A percentile compares a stretch with the other conserved stretches of the same genome.
These are phyloP conservation scores for Graphilbum fragrans DNA, from an alignment of 2,329 filamentous ascomycete genomes.

Conservation along the genomic window DNA sequence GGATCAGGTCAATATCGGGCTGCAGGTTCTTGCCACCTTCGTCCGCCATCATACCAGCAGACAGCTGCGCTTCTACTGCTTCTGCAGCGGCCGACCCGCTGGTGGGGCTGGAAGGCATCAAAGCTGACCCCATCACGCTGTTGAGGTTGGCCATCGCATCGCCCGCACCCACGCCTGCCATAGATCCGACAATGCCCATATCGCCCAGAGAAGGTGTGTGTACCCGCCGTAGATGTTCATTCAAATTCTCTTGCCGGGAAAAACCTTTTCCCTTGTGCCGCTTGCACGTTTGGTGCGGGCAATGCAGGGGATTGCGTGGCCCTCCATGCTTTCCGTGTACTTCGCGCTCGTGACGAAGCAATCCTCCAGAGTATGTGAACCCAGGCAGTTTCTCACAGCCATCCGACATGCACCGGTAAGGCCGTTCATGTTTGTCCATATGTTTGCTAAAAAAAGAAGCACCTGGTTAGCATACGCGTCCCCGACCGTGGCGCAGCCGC, in stretches of 20 bases:
- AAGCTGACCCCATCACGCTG: background rate
- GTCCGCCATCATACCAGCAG: background rate
- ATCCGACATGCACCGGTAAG: slow-evolving; percentile 73
- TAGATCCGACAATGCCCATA: background rate
- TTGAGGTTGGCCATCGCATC: background rate
- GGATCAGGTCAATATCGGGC: slow-evolving; percentile 4
- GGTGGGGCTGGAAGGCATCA: background rate
- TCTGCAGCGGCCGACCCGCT: background rate
- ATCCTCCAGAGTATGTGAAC: slow-evolving; percentile 88
- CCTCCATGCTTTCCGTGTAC: slow-evolving; percentile 86
- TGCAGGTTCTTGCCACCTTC: slow-evolving; percentile 4
- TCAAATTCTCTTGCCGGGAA: slow-evolving; percentile 84
- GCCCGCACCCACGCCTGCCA: background rate
- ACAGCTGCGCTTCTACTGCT: background rate
- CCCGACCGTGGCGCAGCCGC: background rate
- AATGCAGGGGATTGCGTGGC: slow-evolving; percentile 77
- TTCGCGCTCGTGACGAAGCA: slow-evolving; percentile 82
- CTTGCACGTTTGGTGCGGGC: slow-evolving; percentile 79
- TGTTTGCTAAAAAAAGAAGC: slow-evolving; percentile 63
- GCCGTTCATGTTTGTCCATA: slow-evolving; percentile 95
- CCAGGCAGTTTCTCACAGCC: slow-evolving; percentile 85
- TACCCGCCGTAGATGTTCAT: slow-evolving; percentile 85
- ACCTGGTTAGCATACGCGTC: too few species aligned
- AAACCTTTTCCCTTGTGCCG: slow-evolving; percentile 81
- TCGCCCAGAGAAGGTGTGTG: slow-evolving; percentile 44